Conservation (phyloP, 176 grass and related monocot genomes). For the Bonia amplexicaulis region DNA sequence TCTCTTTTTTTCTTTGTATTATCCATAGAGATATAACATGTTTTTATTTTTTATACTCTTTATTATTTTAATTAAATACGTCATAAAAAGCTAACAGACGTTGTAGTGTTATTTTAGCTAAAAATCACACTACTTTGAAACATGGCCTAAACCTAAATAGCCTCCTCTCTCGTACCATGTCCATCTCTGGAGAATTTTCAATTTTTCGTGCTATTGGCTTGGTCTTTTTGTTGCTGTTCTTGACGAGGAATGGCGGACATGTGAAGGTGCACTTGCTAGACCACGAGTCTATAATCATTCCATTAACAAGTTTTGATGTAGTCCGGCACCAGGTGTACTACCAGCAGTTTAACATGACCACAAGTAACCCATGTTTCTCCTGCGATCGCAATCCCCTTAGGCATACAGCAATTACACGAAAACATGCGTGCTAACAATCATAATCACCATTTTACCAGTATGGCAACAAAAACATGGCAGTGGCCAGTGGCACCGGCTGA, state of each 20-base stretch:
- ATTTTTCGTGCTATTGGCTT: background rate
- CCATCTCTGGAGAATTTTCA: background rate
- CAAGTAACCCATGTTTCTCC: background rate
- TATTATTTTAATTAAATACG: no score
- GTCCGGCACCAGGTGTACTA: no score
- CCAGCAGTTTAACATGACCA: no score
- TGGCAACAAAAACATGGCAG: background rate
- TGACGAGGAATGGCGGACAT: background rate
- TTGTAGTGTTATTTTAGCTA: no score
- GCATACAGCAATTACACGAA: background rate
- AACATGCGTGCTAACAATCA: background rate
- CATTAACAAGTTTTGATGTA: background rate
- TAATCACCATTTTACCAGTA: background rate
- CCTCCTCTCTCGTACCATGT: slow-evolving; percentile 18
- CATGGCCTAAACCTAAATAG: slow-evolving; percentile 11
- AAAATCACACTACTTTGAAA: no score
- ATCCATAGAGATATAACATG: no score
- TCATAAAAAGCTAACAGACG: no score
- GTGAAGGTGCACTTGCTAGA: background rate
- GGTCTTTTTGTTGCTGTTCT: background rate
- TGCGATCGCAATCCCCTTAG: background rate
- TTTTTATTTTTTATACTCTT: no score
- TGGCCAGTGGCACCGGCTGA: background rate
- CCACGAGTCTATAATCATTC: background rate
- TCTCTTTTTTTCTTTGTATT: no score